Evolutionary conservation across 192 early-diverging fungal species (phyloP).

Genomic region (Phycomyces blakesleeanus): DNA sequence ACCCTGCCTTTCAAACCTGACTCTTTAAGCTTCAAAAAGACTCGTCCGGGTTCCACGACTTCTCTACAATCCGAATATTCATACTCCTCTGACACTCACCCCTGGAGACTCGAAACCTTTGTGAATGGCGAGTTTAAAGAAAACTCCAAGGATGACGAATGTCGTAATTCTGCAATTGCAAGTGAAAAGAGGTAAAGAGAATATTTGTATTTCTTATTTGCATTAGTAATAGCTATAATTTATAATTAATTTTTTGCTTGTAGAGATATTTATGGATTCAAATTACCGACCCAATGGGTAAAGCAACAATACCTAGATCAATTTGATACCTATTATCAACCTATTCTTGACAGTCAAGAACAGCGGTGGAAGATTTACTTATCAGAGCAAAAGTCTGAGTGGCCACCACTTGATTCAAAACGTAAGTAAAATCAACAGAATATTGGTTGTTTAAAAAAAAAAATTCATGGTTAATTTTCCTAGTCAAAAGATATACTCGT

Average conservation of each 20-base stretch:
- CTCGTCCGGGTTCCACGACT: too few relatives aligned
- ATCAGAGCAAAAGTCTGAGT: conserved; percentile 37
- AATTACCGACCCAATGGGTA: conserved; percentile 47
- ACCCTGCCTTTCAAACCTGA: too few relatives aligned
- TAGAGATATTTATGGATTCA: conserved; percentile 58
- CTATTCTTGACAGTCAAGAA: conserved; percentile 42
- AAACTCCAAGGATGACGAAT: conserved; percentile 7
- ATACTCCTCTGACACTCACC: not conserved
- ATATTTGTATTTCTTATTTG: not conserved
- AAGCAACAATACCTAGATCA: conserved; percentile 41
- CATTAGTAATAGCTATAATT: not conserved
- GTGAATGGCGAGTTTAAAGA: not conserved
- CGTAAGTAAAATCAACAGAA: conserved; percentile 30
- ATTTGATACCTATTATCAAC: conserved; percentile 48
- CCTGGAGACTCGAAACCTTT: conserved; percentile 7
- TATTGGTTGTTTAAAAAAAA: too few relatives aligned
- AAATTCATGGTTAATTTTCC: conserved; percentile 3
- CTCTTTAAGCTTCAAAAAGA: too few relatives aligned
- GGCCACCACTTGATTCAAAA: conserved; percentile 40
- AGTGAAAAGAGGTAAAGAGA: not conserved
- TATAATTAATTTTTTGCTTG: not conserved
- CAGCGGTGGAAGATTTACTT: conserved; percentile 45
- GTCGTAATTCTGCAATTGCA: not conserved
- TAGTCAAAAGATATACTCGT: conserved; percentile 65
- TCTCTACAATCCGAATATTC: too few relatives aligned